These are phyloP conservation scores for Amylocystis lapponica DNA, from an alignment of 768 basidiomycete genomes.

Conservation along the genomic window DNA sequence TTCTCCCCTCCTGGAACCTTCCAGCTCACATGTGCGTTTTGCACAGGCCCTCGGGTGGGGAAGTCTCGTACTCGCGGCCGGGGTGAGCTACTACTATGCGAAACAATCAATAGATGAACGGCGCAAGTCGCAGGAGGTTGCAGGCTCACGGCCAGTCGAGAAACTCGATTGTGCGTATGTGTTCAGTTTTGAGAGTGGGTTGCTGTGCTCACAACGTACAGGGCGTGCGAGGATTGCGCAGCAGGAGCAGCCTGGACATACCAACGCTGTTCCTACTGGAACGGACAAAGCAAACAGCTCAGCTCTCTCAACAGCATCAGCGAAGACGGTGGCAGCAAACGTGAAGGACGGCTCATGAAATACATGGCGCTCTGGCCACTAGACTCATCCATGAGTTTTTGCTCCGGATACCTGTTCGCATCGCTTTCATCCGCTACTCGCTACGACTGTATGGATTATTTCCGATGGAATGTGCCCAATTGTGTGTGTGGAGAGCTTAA, in stretches of 20 bases:
- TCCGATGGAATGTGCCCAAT: too few relatives aligned
- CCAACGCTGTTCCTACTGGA: neutral
- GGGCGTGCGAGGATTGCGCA: neutral
- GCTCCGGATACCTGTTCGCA: too few relatives aligned
- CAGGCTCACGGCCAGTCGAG: constrained; percentile 27
- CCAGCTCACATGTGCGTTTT: neutral
- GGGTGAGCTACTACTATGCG: constrained; percentile 33
- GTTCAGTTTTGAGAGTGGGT: neutral
- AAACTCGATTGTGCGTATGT: constrained; percentile 27
- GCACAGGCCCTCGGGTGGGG: constrained; percentile 28
- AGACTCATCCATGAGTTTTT: too few relatives aligned
- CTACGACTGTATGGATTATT: too few relatives aligned
- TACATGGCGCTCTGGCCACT: too few relatives aligned
- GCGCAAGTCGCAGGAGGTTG: constrained; percentile 24
- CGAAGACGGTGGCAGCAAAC: too few relatives aligned
- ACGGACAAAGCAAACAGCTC: too few relatives aligned
- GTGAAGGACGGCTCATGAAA: too few relatives aligned
- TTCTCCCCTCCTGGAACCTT: neutral
- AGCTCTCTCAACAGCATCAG: too few relatives aligned
- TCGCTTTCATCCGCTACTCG: too few relatives aligned
- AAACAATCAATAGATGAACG: constrained; percentile 32
- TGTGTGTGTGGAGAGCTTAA: too few relatives aligned
- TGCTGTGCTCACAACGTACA: neutral
- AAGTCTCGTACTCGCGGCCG: constrained; percentile 30
- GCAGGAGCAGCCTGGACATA: neutral